phyloP scores from a whole-genome alignment of 805 yeast species.

The Saturnispora hagleri region DNA sequence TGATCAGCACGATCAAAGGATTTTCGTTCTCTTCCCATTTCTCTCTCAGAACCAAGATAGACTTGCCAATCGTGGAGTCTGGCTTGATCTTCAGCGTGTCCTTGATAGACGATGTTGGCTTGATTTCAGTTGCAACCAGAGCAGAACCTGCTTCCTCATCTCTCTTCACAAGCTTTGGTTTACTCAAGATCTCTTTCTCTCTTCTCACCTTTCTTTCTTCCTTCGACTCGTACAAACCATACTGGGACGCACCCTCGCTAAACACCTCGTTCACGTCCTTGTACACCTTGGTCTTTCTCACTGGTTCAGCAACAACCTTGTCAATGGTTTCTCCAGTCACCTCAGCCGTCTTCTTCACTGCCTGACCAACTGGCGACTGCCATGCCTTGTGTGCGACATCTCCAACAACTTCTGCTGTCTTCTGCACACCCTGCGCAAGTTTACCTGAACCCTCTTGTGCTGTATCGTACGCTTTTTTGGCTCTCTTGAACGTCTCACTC shows the following conservation, averaged over 20 bases:
- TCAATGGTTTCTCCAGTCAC: conserved; percentile 80
- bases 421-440: conserved; percentile 62
- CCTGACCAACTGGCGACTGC: conserved; percentile 90
- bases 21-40: conserved; percentile 93
- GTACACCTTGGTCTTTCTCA: conserved; percentile 80
- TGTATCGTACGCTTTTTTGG: conserved; percentile 81
- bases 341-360: conserved; percentile 77
- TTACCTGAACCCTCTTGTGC: conserved; percentile 64
- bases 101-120: conserved; percentile 44
- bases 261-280: conserved; percentile 82
- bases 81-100: conserved; percentile 57
- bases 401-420: conserved; percentile 92
- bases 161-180: conserved; percentile 60
- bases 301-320: conserved; percentile 75
- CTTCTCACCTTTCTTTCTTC: conserved; percentile 73
- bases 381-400: conserved; percentile 85
- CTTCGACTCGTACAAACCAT: conserved; percentile 86
- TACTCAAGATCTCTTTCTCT: conserved; percentile 45
- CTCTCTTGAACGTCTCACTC: conserved; percentile 85
- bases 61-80: conserved; percentile 61
- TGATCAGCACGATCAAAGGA: conserved; percentile 70
- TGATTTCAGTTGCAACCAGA: conserved; percentile 72
- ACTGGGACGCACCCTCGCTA: conserved; percentile 84
- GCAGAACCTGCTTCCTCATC: conserved; percentile 78
- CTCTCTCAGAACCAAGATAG: conserved; percentile 48